Evolutionary conservation across 495 filamentous ascomycete genomes (phyloP).

Genomic region (Penicillium pulvis): DNA sequence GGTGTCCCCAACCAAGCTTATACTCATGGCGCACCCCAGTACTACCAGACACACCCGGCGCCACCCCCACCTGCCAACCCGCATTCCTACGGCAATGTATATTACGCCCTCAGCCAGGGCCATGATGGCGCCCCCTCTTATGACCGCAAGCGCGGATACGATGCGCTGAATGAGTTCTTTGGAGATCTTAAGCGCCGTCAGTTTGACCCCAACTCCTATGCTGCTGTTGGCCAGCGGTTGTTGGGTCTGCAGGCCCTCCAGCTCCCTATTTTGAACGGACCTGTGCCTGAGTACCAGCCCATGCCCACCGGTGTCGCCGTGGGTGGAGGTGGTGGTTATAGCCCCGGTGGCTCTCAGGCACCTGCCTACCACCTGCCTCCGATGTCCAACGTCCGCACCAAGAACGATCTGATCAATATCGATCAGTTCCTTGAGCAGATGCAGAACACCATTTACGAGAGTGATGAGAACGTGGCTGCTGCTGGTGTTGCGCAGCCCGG

Average conservation of each 20-base stretch:
- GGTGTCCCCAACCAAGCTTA: slow-evolving; percentile 45
- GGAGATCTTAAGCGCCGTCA: slow-evolving; percentile 85
- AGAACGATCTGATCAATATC: slow-evolving; percentile 87
- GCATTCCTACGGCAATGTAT: slow-evolving; percentile 68
- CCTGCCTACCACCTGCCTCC: slow-evolving; percentile 74
- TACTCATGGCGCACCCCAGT: slow-evolving; percentile 51
- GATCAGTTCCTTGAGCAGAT: slow-evolving; percentile 94
- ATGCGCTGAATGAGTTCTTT: slow-evolving; percentile 92
- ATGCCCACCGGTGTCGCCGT: slow-evolving; percentile 56
- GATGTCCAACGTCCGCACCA: slow-evolving; percentile 84
- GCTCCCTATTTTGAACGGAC: slow-evolving; percentile 66
- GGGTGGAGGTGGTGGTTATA: slow-evolving; percentile 56
- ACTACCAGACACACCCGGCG: slow-evolving; percentile 58
- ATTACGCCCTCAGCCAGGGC: slow-evolving; percentile 65
- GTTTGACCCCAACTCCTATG: slow-evolving; percentile 82
- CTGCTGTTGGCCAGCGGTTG: slow-evolving; percentile 78
- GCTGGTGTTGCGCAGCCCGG: slow-evolving; percentile 72
- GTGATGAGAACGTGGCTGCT: slow-evolving; percentile 73
- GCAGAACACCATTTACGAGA: slow-evolving; percentile 92
- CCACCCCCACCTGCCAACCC: slow-evolving; percentile 49
- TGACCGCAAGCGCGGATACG: slow-evolving; percentile 78
- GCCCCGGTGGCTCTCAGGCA: slow-evolving; percentile 48
- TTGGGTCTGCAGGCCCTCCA: slow-evolving; percentile 69
- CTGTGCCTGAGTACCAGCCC: slow-evolving; percentile 64
- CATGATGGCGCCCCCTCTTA: slow-evolving; percentile 52